Evolutionary conservation across 306 rosid genomes (phyloP).

Genomic region (Quercus alba): DNA sequence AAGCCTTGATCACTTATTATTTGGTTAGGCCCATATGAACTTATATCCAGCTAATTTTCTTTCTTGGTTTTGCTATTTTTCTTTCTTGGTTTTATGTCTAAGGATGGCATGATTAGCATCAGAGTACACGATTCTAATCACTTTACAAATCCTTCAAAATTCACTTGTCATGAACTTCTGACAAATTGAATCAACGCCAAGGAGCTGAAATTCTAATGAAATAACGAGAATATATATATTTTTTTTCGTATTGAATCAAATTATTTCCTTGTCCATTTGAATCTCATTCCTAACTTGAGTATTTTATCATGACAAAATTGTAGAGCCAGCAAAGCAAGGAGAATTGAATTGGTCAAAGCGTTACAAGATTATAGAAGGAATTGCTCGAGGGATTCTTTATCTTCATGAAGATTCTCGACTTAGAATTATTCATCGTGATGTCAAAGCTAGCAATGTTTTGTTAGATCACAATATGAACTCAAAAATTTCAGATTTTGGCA

Average conservation of each 20-base stretch:
- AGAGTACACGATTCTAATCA: too few species aligned
- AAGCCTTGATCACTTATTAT: slow-evolving; percentile 56
- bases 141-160: neutral
- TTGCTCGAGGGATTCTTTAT: slow-evolving; percentile 61
- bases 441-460: slow-evolving; percentile 62
- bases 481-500: slow-evolving; percentile 74
- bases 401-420: slow-evolving; percentile 64
- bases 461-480: slow-evolving; percentile 50
- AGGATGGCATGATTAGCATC: too few species aligned
- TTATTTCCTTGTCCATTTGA: too few species aligned
- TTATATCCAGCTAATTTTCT: neutral
- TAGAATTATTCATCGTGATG: slow-evolving; percentile 61
- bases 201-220: too few species aligned
- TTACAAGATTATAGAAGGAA: slow-evolving; percentile 43
- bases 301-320: slow-evolving; percentile 12
- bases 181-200: neutral
- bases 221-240: too few species aligned
- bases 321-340: slow-evolving; percentile 34
- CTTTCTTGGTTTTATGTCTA: too few species aligned
- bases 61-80: too few species aligned
- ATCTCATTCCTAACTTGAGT: neutral
- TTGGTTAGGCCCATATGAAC: slow-evolving; percentile 36
- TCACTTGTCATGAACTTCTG: neutral
- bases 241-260: too few species aligned
- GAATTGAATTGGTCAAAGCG: slow-evolving; percentile 51